Conservation (phyloP, 2,329 filamentous ascomycete species). For the Emmonsia crescens region DNA sequence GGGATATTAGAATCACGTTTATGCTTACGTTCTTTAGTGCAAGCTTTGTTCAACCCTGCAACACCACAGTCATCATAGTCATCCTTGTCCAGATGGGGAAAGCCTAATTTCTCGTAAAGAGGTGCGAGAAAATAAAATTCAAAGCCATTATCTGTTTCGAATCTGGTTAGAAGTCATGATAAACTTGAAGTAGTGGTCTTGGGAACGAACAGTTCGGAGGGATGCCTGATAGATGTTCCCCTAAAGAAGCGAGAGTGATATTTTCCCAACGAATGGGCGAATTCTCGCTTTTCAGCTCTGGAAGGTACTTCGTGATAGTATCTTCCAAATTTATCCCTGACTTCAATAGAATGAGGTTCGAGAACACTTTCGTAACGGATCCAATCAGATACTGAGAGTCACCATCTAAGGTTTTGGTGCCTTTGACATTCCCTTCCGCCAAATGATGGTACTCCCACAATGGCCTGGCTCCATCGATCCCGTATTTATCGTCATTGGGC, state of each 20-base stretch:
- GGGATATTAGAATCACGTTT: not conserved
- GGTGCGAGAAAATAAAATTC: conserved; percentile 31
- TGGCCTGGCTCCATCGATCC: conserved; percentile 15
- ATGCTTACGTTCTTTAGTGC: conserved; percentile 23
- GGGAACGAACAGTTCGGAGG: conserved; percentile 27
- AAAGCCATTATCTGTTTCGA: conserved; percentile 20
- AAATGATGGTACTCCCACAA: conserved; percentile 37
- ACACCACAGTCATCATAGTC: conserved; percentile 32
- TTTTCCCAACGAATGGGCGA: conserved; percentile 27
- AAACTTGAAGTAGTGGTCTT: not conserved
- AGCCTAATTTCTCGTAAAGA: conserved; percentile 26
- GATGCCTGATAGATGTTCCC: conserved; percentile 28
- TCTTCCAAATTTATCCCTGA: conserved; percentile 26
- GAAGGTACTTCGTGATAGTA: conserved; percentile 27
- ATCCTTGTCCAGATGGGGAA: conserved; percentile 25
- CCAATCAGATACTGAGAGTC: conserved; percentile 36
- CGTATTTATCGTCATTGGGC: conserved; percentile 15
- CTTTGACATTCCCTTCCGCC: conserved; percentile 24
- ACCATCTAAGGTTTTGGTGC: conserved; percentile 22
- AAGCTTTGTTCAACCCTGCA: conserved; percentile 24
- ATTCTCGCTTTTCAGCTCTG: conserved; percentile 17
- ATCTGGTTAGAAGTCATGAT: not conserved
- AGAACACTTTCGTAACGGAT: conserved; percentile 32
- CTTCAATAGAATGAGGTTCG: conserved; percentile 29
- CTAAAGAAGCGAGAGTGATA: conserved; percentile 30